These are phyloP conservation scores for Dendrocalamus latiflorus DNA, from an alignment of 202 grass and related monocot genomes.

Conservation along the genomic window DNA sequence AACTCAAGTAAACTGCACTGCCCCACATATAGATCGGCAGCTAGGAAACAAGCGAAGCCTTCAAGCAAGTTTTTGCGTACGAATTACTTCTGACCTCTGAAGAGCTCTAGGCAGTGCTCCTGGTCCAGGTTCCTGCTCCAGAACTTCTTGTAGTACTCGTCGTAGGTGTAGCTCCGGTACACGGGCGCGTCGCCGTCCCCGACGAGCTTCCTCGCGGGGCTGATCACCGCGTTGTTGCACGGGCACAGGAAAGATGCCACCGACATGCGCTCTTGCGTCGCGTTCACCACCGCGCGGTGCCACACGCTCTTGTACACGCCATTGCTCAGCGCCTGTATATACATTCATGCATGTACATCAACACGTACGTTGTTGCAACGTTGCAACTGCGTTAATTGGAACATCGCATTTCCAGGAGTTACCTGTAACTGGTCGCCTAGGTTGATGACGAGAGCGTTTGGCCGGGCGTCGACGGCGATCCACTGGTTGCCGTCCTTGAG, in stretches of 20 bases:
- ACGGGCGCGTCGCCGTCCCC: constrained; percentile 16
- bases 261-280: constrained; percentile 54
- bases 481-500: constrained; percentile 49
- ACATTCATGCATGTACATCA: no score
- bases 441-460: constrained; percentile 64
- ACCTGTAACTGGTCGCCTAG: constrained; percentile 88
- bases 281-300: constrained; percentile 87
- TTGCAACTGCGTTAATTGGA: background rate
- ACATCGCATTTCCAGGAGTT: background rate
- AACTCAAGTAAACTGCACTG: background rate
- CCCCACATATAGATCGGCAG: background rate
- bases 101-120: constrained; percentile 83
- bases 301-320: constrained; percentile 84
- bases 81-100: constrained; percentile 24
- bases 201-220: constrained; percentile 50
- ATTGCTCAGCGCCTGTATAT: constrained; percentile 63
- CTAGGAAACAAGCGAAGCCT: background rate
- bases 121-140: constrained; percentile 94
- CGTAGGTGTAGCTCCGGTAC: constrained; percentile 81
- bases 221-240: constrained; percentile 57
- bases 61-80: background rate
- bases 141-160: constrained; percentile 84
- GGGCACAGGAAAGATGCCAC: constrained; percentile 93
- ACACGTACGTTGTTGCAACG: no score
- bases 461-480: constrained; percentile 53